A percentile compares a stretch with the other conserved stretches of the same genome.
phyloP scores from a whole-genome alignment of 441 rosid species.

The Breynia disticha region DNA sequence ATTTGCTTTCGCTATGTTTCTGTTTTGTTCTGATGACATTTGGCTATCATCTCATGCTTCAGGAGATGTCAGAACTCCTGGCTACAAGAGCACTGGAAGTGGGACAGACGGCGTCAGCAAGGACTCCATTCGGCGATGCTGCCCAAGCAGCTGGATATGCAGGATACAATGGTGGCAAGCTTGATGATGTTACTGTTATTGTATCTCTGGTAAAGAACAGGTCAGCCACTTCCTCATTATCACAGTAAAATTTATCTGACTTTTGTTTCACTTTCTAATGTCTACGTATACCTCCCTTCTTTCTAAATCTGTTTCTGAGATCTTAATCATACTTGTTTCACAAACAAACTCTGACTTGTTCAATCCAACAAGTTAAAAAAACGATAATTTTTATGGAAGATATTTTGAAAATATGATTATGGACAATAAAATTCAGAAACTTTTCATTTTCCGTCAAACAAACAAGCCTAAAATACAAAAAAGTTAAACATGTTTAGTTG shows the following conservation, averaged over 20 bases:
- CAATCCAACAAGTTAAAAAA: too few relatives aligned
- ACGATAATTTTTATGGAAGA: too few relatives aligned
- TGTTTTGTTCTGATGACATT: background rate
- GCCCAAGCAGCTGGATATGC: conserved; percentile 69
- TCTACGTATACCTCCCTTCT: background rate
- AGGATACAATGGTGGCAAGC: conserved; percentile 60
- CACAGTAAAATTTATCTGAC: background rate
- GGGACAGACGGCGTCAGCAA: conserved; percentile 28
- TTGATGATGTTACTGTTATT: conserved; percentile 54
- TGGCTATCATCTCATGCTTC: conserved; percentile 8
- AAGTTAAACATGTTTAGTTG: too few relatives aligned
- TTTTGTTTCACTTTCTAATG: background rate
- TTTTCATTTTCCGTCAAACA: too few relatives aligned
- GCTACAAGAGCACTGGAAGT: conserved; percentile 52
- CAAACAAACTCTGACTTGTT: too few relatives aligned
- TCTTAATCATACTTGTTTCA: background rate
- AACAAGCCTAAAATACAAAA: too few relatives aligned
- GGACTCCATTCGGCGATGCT: conserved; percentile 66
- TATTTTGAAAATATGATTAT: too few relatives aligned
- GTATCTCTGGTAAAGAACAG: conserved; percentile 41
- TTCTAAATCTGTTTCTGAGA: background rate
- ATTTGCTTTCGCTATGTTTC: background rate
- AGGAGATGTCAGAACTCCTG: conserved; percentile 58
- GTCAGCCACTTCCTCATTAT: conserved; percentile 10
- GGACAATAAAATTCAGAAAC: too few relatives aligned